phyloP scores from a whole-genome alignment of 1,139 yeast genomes.

The Blastobotrys elegans region DNA sequence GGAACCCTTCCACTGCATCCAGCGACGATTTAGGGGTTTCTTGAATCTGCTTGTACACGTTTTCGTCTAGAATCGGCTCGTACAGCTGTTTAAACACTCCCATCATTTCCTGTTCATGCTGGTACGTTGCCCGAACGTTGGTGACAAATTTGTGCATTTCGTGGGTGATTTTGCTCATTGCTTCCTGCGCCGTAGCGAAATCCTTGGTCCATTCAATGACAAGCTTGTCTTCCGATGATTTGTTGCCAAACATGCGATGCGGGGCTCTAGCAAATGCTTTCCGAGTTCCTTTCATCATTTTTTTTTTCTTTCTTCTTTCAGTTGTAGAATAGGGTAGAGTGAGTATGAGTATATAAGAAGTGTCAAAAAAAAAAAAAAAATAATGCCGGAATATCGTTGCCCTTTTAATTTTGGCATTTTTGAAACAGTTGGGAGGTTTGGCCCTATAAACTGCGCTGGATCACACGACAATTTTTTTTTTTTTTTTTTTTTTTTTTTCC shows the following conservation, averaged over 20 bases:
- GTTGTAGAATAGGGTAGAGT: too few species aligned
- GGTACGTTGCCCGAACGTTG: constrained; percentile 41
- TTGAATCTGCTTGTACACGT: constrained; percentile 27
- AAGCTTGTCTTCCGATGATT: constrained; percentile 44
- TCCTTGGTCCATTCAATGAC: constrained; percentile 47
- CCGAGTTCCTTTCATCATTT: constrained; percentile 33
- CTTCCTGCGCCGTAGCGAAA: constrained; percentile 42
- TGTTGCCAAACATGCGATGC: constrained; percentile 31
- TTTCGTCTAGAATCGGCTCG: constrained; percentile 40
- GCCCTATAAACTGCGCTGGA: too few species aligned
- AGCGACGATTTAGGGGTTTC: constrained; percentile 42
- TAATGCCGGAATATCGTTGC: too few species aligned
- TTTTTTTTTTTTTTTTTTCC: neutral
- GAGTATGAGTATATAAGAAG: too few species aligned
- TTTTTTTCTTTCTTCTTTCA: too few species aligned
- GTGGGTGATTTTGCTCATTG: constrained; percentile 39
- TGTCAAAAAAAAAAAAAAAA: too few species aligned
- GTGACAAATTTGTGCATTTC: constrained; percentile 37
- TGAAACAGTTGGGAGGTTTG: too few species aligned
- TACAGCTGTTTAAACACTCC: constrained; percentile 35
- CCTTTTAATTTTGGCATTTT: too few species aligned
- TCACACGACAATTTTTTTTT: neutral
- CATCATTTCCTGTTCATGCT: constrained; percentile 35
- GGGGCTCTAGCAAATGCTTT: constrained; percentile 38
- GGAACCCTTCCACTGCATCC: constrained; percentile 27